Base-by-base conservation (phyloP, 1,284 basidiomycete species). In the Ceratobasidium sp. region DNA sequence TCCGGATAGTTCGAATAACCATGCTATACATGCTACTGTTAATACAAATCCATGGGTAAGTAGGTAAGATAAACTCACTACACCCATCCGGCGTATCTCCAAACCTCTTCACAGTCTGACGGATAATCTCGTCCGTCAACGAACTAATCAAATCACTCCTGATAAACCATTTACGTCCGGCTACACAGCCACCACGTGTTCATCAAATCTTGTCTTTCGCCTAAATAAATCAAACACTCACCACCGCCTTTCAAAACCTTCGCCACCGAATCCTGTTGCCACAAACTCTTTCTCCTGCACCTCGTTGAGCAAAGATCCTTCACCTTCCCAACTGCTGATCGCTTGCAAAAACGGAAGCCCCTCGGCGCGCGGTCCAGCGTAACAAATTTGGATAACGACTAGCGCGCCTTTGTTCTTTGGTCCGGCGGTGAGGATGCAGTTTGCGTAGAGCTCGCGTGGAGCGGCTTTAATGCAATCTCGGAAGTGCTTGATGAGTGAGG, bases 401-500 rank as follows among this genome's bases (percentile, higher is more conserved):
- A 97, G 90, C 17, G 93, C 94, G 81, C 94, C 73, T 81, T 93
- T 89, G 70, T 91, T 90, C 15, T 90, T 90, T 6, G 96, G 93
- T 23, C 95, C 96, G 0, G 96, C 95, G 0, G 96, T 97, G 76
- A 97, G 89, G 77, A 97, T 90, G 54, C 96, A 90, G 83, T 97
- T 97, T 48, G 94, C 92, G 84, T 97, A 68, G 20, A 97, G 89
- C 82, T 95, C 92, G 33, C 92, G 89, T 17, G 95, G 94, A 3
- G 94, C 93, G 48, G 91, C 91, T 82, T 97, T 97, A 85, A 97
- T 90, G 82, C 95, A 96, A 84, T 97, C 96, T 40, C 96, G 91
- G 87, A 96, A 96, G 84, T 97, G 96, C 80, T 92, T 93, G 83
- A 97, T 92, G 48, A 97, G 89, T 7, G 94, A 95, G 9, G 94